Base-by-base conservation (phyloP, 73 alveolate genomes). In the Symbiodinium pilosum region DNA sequence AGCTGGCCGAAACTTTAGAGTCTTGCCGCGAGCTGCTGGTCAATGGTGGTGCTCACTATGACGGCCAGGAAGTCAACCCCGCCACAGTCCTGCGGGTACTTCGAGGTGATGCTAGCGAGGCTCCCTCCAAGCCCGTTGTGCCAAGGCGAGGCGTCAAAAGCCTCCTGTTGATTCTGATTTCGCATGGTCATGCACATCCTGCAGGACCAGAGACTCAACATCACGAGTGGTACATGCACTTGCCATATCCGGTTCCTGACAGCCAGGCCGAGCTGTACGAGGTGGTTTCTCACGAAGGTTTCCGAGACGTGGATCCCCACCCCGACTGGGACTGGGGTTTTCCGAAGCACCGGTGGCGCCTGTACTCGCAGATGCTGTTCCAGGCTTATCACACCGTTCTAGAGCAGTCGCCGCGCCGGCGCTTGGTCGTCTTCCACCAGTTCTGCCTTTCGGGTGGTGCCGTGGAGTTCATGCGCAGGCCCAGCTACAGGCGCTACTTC, bases 221-320 rank as follows among this genome's bases (percentile, higher is more conserved):
- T 12, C 97, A 91, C 84, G 97, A 91, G 51, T 91, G 97, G 97
- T 91, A 91, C 89, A 91, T 91, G 97, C 97, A 91, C 81, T 26
- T 91, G 88, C 97, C 97, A 28, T 91, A 91, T 54, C 97, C 97
- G 26, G 97, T 91, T 34, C 97, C 97, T 1, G 97, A 91, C 21
- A 91, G 88, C 52, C 81, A 91, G n/a, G 89, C 87, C 75, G n/a
- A 43, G 24, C 88, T 91, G 41, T 91, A 91, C 38, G 97, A 91
- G 11, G 97, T 91, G 89, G 97, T 91, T 34, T 91, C 97, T 32
- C 88, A 69, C 36, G 89, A 91, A 42, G 97, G 97, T 7, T 91
- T 91, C 84, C 97, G 81, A 24, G 97, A 91, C 32, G 97, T 91
- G 41, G 97, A 91, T 69, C 81, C 81, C 12, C 81, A 64, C 30